Evolutionary conservation across 495 filamentous ascomycete species (phyloP).

Genomic region (Lophiostoma macrostomum): DNA sequence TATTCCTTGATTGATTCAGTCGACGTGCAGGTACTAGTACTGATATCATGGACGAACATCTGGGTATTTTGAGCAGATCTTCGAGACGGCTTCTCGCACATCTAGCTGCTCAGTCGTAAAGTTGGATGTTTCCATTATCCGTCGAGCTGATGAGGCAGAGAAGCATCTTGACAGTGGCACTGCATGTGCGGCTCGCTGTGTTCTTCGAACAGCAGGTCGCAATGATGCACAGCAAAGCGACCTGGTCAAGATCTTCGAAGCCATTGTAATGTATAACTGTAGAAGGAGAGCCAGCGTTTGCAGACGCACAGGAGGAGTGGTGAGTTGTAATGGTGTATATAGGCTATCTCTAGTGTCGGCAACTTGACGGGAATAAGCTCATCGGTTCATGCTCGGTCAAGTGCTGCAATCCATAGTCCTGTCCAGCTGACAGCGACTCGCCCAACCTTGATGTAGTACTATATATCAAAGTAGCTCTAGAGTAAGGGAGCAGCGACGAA

Average conservation of each 20-base stretch:
- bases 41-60: conserved; percentile 27
- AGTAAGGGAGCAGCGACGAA: too few species aligned
- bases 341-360: too few species aligned
- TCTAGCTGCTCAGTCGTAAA: conserved; percentile 70
- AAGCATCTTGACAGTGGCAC: conserved; percentile 31
- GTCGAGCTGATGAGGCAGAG: conserved; percentile 38
- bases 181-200: not conserved
- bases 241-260: not conserved
- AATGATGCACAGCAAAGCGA: not conserved
- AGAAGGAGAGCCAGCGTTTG: not conserved
- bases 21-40: not conserved
- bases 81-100: conserved; percentile 65
- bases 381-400: conserved; percentile 9
- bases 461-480: too few species aligned
- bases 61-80: conserved; percentile 59
- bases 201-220: not conserved
- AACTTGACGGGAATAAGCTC: conserved; percentile 13
- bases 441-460: too few species aligned
- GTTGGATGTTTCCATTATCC: conserved; percentile 67
- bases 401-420: too few species aligned
- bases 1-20: conserved; percentile 47
- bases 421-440: too few species aligned
- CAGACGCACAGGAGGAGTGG: not conserved
- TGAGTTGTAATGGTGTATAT: too few species aligned
- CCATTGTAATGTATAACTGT: not conserved